These are phyloP conservation scores for Aspergillus avenaceus DNA, from an alignment of 495 filamentous ascomycete genomes.

Conservation along the genomic window DNA sequence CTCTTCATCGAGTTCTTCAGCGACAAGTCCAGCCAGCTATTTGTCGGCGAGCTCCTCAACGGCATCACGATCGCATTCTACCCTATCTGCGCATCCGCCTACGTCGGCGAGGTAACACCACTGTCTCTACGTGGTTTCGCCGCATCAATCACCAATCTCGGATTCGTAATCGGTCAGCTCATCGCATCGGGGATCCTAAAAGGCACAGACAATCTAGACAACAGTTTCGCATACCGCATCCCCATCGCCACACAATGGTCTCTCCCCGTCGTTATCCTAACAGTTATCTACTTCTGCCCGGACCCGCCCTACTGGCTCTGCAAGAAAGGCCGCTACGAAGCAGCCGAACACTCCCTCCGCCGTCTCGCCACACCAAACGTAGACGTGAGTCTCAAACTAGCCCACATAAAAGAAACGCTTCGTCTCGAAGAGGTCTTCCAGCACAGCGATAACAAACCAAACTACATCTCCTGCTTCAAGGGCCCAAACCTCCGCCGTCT, in stretches of 20 bases:
- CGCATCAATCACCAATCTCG: slow-evolving; percentile 68
- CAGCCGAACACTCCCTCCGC: slow-evolving; percentile 55
- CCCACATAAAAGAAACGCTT: too few relatives aligned
- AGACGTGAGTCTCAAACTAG: too few relatives aligned
- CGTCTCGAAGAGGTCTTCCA: slow-evolving; percentile 43
- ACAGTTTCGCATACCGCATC: slow-evolving; percentile 55
- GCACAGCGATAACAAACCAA: slow-evolving; percentile 38
- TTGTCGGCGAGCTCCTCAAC: slow-evolving; percentile 63
- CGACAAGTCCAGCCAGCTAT: slow-evolving; percentile 46
- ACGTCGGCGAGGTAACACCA: slow-evolving; percentile 68
- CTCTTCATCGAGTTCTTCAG: slow-evolving; percentile 64
- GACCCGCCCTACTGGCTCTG: slow-evolving; percentile 76
- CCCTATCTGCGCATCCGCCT: slow-evolving; percentile 64
- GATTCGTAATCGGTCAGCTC: slow-evolving; percentile 66
- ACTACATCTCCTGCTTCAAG: slow-evolving; percentile 17
- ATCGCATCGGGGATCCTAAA: slow-evolving; percentile 63
- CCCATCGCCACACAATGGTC: slow-evolving; percentile 69
- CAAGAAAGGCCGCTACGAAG: slow-evolving; percentile 54
- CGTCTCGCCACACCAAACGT: slow-evolving; percentile 49
- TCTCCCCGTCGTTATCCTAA: slow-evolving; percentile 63
- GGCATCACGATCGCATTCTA: slow-evolving; percentile 72
- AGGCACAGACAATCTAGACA: slow-evolving; percentile 41
- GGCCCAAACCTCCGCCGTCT: slow-evolving; percentile 42
- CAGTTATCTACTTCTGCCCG: slow-evolving; percentile 59
- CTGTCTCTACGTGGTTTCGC: slow-evolving; percentile 60